Percentiles rank a stretch among this genome's conserved stretches.
phyloP scores from a whole-genome alignment of 108 stramenopile species.

The Pseudonitzschia delicatissima region DNA sequence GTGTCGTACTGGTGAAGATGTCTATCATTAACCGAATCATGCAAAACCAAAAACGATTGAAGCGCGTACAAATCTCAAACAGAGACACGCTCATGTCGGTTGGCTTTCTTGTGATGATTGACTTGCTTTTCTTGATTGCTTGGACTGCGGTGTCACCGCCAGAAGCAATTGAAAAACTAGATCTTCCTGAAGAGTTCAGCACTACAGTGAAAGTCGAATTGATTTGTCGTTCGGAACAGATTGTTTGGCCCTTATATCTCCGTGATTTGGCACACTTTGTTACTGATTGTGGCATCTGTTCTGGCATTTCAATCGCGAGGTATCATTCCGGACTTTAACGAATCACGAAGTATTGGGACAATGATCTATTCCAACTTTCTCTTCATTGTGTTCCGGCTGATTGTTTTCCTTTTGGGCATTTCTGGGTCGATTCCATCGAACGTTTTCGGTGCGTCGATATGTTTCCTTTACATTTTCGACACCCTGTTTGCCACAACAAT shows the following conservation, averaged over 20 bases:
- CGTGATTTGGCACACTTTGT: constrained; percentile 23
- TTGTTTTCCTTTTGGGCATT: constrained; percentile 2
- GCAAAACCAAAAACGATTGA: constrained; percentile 5
- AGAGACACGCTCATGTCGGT: constrained; percentile 7
- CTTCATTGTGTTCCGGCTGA: constrained; percentile 17
- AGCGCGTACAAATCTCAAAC: constrained; percentile 23
- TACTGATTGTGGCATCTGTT: constrained; percentile 32
- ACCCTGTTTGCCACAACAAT: constrained; percentile 20
- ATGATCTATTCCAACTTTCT: constrained; percentile 44
- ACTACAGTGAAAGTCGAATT: background rate
- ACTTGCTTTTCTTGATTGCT: constrained; percentile 18
- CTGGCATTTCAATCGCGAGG: constrained; percentile 35
- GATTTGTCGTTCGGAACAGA: constrained; percentile 18
- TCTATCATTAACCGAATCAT: constrained; percentile 25
- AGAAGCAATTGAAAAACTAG: constrained; percentile 6
- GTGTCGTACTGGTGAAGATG: constrained; percentile 30
- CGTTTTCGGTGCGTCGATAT: background rate
- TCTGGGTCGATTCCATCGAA: constrained; percentile 9
- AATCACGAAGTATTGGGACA: constrained; percentile 29
- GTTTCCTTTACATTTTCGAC: constrained; percentile 30
- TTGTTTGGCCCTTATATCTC: constrained; percentile 13
- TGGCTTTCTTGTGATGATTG: constrained; percentile 14
- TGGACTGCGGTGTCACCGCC: constrained; percentile 30
- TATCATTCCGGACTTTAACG: constrained; percentile 21
- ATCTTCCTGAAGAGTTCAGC: background rate